Conservation (phyloP, 2,329 filamentous ascomycete genomes). For the Aureobasidium sp. region DNA sequence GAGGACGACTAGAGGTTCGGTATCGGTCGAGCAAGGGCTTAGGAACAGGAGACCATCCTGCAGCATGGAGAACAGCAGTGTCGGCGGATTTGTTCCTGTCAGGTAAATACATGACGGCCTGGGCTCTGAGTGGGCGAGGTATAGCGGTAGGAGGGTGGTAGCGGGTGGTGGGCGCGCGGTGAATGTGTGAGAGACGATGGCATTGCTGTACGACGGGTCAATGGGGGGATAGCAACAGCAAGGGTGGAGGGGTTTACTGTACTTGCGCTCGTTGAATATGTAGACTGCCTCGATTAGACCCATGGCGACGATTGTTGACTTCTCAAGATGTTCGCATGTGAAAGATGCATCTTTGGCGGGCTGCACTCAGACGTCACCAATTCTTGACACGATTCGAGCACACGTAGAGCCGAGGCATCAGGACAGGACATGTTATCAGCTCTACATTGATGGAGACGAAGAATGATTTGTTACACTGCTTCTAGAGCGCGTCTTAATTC, state of each 20-base stretch:
- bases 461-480: not conserved
- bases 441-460: not conserved
- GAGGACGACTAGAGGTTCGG: slow-evolving; percentile 79
- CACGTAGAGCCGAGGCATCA: not conserved
- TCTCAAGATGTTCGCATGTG: slow-evolving; percentile 3
- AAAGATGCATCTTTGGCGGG: slow-evolving; percentile 1
- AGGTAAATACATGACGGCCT: slow-evolving; percentile 83
- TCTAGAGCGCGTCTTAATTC: not conserved
- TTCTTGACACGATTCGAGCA: not conserved
- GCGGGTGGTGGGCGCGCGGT: slow-evolving; percentile 71
- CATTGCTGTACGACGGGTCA: slow-evolving; percentile 47
- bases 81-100: slow-evolving; percentile 71
- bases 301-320: slow-evolving; percentile 28
- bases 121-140: slow-evolving; percentile 71
- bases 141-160: slow-evolving; percentile 70
- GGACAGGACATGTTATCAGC: not conserved
- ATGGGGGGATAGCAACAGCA: not conserved
- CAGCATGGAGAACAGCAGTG: slow-evolving; percentile 77
- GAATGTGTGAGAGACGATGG: slow-evolving; percentile 84
- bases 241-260: slow-evolving; percentile 25
- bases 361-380: not conserved
- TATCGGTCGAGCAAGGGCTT: slow-evolving; percentile 74
- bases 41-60: slow-evolving; percentile 84
- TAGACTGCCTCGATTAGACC: slow-evolving; percentile 88
- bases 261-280: slow-evolving; percentile 96